Evolutionary conservation across 352 stramenopile genomes (phyloP).

Genomic region (Globisporangium carolinianum): DNA sequence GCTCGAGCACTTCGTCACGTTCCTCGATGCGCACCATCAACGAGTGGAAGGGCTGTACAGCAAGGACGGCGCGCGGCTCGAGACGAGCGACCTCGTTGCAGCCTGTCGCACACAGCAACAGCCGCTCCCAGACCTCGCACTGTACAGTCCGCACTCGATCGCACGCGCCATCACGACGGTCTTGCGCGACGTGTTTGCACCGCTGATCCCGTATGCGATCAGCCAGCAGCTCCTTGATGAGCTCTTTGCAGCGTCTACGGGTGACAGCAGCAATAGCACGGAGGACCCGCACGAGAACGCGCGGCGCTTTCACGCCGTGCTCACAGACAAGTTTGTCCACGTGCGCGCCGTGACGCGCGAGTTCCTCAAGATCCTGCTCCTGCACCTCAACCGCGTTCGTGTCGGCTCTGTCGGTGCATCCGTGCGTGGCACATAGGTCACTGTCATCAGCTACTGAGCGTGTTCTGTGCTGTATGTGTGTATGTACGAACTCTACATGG

Average conservation of each 20-base stretch:
- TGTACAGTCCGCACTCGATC: conserved; percentile 40
- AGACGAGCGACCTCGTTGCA: conserved; percentile 22
- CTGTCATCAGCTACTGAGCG: too few relatives aligned
- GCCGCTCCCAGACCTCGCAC: conserved; percentile 26
- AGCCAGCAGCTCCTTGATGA: conserved; percentile 31
- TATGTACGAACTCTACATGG: not conserved
- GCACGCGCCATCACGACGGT: conserved; percentile 37
- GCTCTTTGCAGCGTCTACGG: not conserved
- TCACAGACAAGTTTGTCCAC: conserved; percentile 27
- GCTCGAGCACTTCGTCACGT: conserved; percentile 35
- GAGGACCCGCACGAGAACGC: conserved; percentile 4
- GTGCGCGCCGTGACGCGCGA: conserved; percentile 27
- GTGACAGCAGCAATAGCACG: not conserved
- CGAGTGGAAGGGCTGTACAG: conserved; percentile 48
- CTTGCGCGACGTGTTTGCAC: conserved; percentile 27
- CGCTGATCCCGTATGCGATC: conserved; percentile 30
- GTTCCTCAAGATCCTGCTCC: conserved; percentile 41
- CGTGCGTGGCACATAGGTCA: too few relatives aligned
- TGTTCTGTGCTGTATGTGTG: too few relatives aligned
- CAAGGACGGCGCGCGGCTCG: conserved; percentile 16
- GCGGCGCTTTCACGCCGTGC: not conserved
- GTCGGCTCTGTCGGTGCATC: not conserved
- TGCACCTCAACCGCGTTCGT: conserved; percentile 38
- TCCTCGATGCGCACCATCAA: conserved; percentile 33
- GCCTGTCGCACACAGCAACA: conserved; percentile 6